Evolutionary conservation across 2,329 filamentous ascomycete genomes (phyloP), one percentile per base, ranked within the genome.

Genomic region (Colletotrichum paranaense): DNA sequence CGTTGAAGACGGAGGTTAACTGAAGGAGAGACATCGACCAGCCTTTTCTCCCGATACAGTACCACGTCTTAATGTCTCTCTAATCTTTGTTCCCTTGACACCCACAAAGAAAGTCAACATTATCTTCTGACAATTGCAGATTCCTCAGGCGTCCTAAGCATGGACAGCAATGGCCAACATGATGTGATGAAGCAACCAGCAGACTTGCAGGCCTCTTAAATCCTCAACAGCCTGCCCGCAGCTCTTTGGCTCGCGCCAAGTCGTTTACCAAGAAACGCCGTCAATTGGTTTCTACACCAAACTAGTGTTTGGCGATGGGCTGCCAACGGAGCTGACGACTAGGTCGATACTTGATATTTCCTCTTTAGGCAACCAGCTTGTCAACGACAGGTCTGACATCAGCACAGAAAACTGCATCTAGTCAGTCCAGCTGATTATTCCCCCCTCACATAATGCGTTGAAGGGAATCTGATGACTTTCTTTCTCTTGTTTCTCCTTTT

Each of bases 41-140:
- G 4, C 32, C 0, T 12, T 5, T 5, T 35, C 4, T 12, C 32
- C 32, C 32, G 4, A 12, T 35, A 12, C 32, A 2, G 32, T 35
- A 12, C 4, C 11, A 0, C 32, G 32, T 35, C 32, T 35, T 5
- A 0, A 12, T 12, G 3, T 35, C 32, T 35, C 32, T 35, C 32
- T 35, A 0, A 4, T 35, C 11, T 35, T 0, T 35, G 0, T 4
- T 12, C 32, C 32, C 32, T 35, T 0, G 32, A 35, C 3, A 35
- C 11, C 32, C 11, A 11, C 32, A 35, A 35, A 42, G 38, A 19
- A 42, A 42, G 12, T n/a, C 8, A 8, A 3, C 19, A 1, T 9
- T n/a, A 12, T 46, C 42, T 8, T n/a, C 42, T 46, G 42, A 0
- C 16, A 46, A 8, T n/a, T 6, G 5, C 16, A n/a, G 42, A 46